Evolutionary conservation across 805 yeast genomes (phyloP).

Genomic region (Hanseniaspora nectarophila): DNA sequence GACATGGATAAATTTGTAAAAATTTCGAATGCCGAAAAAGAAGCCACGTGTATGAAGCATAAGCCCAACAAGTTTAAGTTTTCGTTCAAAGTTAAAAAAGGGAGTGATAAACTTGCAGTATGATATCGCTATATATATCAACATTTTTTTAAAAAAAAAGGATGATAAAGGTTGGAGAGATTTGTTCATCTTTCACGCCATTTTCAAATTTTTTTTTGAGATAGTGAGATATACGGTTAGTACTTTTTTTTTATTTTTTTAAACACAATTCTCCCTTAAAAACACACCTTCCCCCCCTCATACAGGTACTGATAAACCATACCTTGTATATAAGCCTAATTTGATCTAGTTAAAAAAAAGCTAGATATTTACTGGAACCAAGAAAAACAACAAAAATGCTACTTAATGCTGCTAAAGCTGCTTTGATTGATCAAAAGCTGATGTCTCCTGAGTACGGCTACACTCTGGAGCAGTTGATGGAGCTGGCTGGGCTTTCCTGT

Average conservation of each 20-base stretch:
- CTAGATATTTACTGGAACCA: background rate
- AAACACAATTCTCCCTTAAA: too few relatives aligned
- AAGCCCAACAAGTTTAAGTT: background rate
- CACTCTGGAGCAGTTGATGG: conserved; percentile 49
- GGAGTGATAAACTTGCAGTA: background rate
- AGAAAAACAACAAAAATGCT: background rate
- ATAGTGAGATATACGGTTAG: too few relatives aligned
- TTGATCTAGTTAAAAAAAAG: too few relatives aligned
- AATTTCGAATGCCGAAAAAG: background rate
- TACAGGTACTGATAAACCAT: too few relatives aligned
- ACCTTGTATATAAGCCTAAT: too few relatives aligned
- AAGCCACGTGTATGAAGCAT: background rate
- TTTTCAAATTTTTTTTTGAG: too few relatives aligned
- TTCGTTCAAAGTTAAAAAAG: conserved; percentile 7
- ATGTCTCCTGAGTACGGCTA: conserved; percentile 60
- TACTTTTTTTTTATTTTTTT: too few relatives aligned
- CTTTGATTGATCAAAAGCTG: conserved; percentile 67
- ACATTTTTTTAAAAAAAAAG: too few relatives aligned
- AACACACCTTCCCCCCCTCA: too few relatives aligned
- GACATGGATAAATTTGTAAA: background rate
- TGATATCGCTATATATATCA: too few relatives aligned
- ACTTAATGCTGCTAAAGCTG: conserved; percentile 37
- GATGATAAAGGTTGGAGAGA: too few relatives aligned
- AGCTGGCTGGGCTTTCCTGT: conserved; percentile 87
- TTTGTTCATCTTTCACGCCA: too few relatives aligned